Evolutionary conservation across 2,329 filamentous ascomycete genomes (phyloP), one percentile per base, ranked within the genome.

Genomic region (Lachnum nothofagi): DNA sequence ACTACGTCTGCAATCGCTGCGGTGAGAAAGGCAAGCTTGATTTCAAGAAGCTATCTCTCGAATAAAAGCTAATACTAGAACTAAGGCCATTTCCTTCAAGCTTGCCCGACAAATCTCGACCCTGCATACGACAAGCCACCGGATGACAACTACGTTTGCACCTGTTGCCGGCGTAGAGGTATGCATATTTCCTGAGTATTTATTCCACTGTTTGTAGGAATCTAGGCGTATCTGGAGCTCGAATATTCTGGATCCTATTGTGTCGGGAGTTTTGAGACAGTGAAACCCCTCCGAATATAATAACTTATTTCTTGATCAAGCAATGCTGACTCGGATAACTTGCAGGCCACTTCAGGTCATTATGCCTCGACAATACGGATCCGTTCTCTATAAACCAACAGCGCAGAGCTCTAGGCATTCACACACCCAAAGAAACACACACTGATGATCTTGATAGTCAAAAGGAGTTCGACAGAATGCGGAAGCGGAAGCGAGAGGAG

Each of bases 71-170:
- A 2, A 23, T 3, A n/a, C n/a, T 41, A 19, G 3, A 9, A 9
- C 23, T 27, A 48, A 74, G 72, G 70, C 22, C 72, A 73, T 52
- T 63, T 56, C 50, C 56, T 71, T 16, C 58, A 67, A 43, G 27
- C 60, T 1, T 74, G 72, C 44, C 70, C 71, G 16, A 74, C 70
- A 2, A 71, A 69, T 49, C 37, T 72, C n/a, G 67, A 73, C 46
- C 66, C 69, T 8, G 23, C 45, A 2, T 70, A 58, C 45, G 70
- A 73, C 48, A 52, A 24, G 41, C 48, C 52, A 24, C 70, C 70
- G 2, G 31, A 45, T 1, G 20, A 34, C 4, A 44, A 51, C 12
- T 73, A 72, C 46, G 29, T 22, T 16, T 73, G 71, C 45, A 45
- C 56, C 4, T 50, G 69, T 22, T 73, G 71, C 57, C 47, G 55